Conservation (phyloP, 1,284 basidiomycete species). For the Pyrrhoderma lamaoense region DNA sequence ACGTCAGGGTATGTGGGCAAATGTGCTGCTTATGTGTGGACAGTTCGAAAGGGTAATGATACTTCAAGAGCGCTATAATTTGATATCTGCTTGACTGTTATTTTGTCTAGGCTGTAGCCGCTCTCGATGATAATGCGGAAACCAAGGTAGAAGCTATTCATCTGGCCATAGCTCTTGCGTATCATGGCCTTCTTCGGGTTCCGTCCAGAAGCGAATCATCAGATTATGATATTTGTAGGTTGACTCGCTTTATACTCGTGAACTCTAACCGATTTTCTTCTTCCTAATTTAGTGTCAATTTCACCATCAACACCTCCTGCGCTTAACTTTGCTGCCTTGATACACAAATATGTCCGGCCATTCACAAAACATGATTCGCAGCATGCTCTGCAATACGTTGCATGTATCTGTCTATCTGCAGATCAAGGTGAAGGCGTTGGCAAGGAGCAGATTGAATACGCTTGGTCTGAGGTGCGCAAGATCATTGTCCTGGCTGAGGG, state of each 20-base stretch:
- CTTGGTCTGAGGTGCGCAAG: constrained; percentile 83
- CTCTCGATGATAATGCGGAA: constrained; percentile 83
- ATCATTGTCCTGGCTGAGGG: constrained; percentile 88
- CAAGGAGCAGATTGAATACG: constrained; percentile 75
- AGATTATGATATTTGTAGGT: constrained; percentile 76
- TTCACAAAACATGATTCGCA: constrained; percentile 90
- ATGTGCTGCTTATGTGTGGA: constrained; percentile 84
- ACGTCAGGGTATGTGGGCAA: constrained; percentile 71
- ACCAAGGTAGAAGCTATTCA: constrained; percentile 94
- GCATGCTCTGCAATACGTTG: constrained; percentile 93
- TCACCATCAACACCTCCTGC: constrained; percentile 57
- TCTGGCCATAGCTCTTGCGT: constrained; percentile 85
- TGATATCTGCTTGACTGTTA: no score
- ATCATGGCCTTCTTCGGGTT: constrained; percentile 88
- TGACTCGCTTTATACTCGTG: neutral
- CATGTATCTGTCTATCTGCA: constrained; percentile 76
- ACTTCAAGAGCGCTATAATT: neutral
- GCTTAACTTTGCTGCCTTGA: constrained; percentile 78
- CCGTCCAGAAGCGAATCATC: constrained; percentile 73
- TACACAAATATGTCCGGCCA: constrained; percentile 89
- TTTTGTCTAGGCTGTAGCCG: constrained; percentile 69
- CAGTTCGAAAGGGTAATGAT: constrained; percentile 87
- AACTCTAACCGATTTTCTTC: constrained; percentile 2
- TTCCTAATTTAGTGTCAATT: constrained; percentile 45
- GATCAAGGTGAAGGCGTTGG: constrained; percentile 70